Percentiles rank a stretch among this genome's conserved stretches.
phyloP scores from a whole-genome alignment of 2,329 filamentous ascomycete species.

The Paramyrothecium roridum region DNA sequence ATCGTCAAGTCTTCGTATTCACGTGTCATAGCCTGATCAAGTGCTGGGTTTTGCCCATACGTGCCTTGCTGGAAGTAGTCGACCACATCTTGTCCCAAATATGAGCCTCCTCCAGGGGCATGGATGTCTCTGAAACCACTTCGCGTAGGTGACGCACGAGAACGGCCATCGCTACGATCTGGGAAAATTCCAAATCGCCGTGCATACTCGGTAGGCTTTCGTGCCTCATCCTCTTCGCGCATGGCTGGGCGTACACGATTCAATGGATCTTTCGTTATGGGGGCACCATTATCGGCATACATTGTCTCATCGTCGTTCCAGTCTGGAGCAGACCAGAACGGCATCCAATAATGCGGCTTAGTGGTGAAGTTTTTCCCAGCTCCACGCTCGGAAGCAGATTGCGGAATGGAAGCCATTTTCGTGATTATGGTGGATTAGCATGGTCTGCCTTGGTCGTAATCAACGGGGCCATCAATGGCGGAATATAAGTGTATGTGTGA shows the following conservation, averaged over 20 bases:
- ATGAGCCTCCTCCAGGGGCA: conserved; percentile 2
- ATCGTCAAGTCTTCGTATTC: conserved; percentile 17
- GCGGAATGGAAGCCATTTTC: no score
- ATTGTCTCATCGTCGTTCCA: conserved; percentile 17
- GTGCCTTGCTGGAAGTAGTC: conserved; percentile 12
- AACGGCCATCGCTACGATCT: conserved; percentile 22
- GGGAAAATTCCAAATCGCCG: conserved; percentile 24
- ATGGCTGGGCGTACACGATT: conserved; percentile 19
- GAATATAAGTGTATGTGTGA: no score
- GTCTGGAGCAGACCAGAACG: conserved; percentile 21
- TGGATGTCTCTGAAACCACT: conserved; percentile 9
- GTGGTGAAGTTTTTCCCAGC: no score
- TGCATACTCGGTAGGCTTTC: conserved; percentile 21
- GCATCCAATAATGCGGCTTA: conserved; percentile 9
- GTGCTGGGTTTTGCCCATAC: conserved; percentile 1
- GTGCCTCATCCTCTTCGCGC: conserved; percentile 13
- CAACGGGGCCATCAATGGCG: no score
- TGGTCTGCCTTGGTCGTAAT: no score
- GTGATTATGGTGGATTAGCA: no score
- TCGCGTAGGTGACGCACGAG: conserved; percentile 24
- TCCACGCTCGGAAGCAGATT: no score
- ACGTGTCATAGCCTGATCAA: conserved; percentile 5
- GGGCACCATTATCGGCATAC: conserved; percentile 8
- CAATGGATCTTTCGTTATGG: conserved; percentile 9
- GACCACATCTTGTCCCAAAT: conserved; percentile 14